These are phyloP conservation scores for Metschnikowia cubensis DNA, from an alignment of 805 yeast species.

Conservation along the genomic window DNA sequence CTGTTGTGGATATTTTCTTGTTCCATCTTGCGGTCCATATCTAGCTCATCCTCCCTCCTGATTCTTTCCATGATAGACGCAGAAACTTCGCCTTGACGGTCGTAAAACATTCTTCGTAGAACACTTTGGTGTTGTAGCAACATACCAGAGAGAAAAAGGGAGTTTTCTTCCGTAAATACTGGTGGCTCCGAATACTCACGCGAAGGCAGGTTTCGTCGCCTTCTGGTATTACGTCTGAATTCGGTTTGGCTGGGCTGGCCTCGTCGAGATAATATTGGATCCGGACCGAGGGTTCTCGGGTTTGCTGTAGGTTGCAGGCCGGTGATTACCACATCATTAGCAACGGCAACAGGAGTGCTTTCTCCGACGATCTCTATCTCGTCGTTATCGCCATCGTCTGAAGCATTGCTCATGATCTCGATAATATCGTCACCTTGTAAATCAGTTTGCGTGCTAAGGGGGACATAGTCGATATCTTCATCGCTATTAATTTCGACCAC, in stretches of 20 bases:
- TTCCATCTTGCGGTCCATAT: conserved; percentile 29
- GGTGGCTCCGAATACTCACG: neutral
- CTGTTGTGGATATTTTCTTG: conserved; percentile 30
- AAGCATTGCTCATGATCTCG: conserved; percentile 13
- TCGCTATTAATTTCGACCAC: conserved; percentile 15
- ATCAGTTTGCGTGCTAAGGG: neutral
- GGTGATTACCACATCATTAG: conserved; percentile 16
- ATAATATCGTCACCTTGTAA: conserved; percentile 9
- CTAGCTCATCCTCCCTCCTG: conserved; percentile 38
- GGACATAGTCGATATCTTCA: conserved; percentile 6
- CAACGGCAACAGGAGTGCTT: neutral
- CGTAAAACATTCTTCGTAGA: conserved; percentile 4
- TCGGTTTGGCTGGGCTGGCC: neutral
- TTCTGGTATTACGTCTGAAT: conserved; percentile 7
- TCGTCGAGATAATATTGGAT: neutral
- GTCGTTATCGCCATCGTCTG: conserved; percentile 12
- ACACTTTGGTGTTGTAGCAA: conserved; percentile 7
- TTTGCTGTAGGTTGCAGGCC: conserved; percentile 10
- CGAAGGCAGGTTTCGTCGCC: conserved; percentile 8
- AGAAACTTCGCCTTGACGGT: conserved; percentile 12
- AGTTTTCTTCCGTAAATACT: neutral
- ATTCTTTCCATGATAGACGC: conserved; percentile 36
- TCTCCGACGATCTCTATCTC: conserved; percentile 17
- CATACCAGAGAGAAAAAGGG: conserved; percentile 5
- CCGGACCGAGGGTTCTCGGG: neutral